These are phyloP conservation scores for Podochytrium sp. DNA, from an alignment of 192 early-diverging fungal genomes.

Conservation along the genomic window DNA sequence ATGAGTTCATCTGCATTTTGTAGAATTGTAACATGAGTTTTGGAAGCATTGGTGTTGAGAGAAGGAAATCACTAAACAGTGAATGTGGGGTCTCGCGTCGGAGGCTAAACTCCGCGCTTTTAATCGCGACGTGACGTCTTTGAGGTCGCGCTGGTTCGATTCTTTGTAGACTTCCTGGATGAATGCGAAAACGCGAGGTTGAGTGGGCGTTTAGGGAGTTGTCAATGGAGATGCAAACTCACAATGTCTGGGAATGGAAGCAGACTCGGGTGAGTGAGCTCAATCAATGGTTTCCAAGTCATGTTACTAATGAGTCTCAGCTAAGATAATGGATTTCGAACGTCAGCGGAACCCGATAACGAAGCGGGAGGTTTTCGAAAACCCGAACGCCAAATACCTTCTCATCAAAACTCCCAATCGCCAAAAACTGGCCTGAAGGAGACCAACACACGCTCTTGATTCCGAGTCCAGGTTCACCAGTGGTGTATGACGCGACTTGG, in stretches of 20 bases:
- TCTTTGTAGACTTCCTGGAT: slow-evolving; percentile 39
- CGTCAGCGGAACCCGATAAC: neutral
- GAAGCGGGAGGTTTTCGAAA: neutral
- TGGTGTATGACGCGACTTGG: slow-evolving; percentile 45
- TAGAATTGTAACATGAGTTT: neutral
- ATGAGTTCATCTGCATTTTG: slow-evolving; percentile 54
- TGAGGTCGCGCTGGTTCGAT: slow-evolving; percentile 24
- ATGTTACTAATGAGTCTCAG: slow-evolving; percentile 72
- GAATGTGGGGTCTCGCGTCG: slow-evolving; percentile 25
- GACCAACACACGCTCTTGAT: slow-evolving; percentile 79
- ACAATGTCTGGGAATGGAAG: slow-evolving; percentile 41
- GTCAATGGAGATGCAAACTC: neutral
- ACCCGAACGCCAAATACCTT: slow-evolving; percentile 50
- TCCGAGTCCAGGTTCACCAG: slow-evolving; percentile 70
- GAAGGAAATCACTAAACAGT: slow-evolving; percentile 40
- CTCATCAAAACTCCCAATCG: slow-evolving; percentile 85
- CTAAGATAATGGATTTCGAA: slow-evolving; percentile 45
- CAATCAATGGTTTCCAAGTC: slow-evolving; percentile 69
- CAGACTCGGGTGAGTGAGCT: slow-evolving; percentile 60
- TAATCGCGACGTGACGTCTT: slow-evolving; percentile 17
- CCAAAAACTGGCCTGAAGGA: slow-evolving; percentile 74
- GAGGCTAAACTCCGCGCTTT: slow-evolving; percentile 33
- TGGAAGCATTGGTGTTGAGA: neutral
- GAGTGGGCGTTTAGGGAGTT: too few relatives aligned
- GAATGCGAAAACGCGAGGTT: too few relatives aligned